Percentiles rank a stretch among this genome's conserved stretches.
Evolutionary conservation across 179 eudicot genomes (phyloP).

Genomic region (Vitellaria paradoxa): DNA sequence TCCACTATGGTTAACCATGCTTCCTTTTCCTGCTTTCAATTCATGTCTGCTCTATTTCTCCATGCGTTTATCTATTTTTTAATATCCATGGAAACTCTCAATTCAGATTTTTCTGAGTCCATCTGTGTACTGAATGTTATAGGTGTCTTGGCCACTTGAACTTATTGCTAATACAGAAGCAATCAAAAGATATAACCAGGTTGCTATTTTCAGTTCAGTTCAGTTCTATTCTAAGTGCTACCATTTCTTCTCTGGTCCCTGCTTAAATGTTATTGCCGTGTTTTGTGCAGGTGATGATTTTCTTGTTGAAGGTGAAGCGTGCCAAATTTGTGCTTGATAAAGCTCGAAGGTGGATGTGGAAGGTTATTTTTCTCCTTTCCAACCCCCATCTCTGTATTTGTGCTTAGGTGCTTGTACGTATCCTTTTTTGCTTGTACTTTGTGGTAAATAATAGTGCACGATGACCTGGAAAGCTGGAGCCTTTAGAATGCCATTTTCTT

Average conservation of each 20-base stretch:
- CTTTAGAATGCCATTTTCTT: not conserved
- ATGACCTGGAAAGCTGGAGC: constrained; percentile 1
- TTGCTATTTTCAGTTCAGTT: constrained; percentile 21
- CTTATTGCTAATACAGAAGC: constrained; percentile 90
- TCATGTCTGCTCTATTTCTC: not conserved
- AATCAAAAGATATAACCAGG: constrained; percentile 93
- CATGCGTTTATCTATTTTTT: constrained; percentile 2
- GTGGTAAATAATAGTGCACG: not conserved
- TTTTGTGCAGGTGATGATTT: constrained; percentile 79
- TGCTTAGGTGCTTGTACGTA: not conserved
- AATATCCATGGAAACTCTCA: not conserved
- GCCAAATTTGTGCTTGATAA: constrained; percentile 97
- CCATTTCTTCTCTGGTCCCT: not conserved
- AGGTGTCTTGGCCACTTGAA: constrained; percentile 99
- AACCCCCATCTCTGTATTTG: not conserved
- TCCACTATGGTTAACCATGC: constrained; percentile 20
- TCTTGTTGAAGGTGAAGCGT: constrained; percentile 86
- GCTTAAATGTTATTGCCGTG: not conserved
- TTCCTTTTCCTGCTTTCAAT: not conserved
- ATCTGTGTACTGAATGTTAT: constrained; percentile 12
- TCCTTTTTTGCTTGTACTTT: not conserved
- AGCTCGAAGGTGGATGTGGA: constrained; percentile 98
- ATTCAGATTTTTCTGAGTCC: constrained; percentile 6
- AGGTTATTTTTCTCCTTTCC: constrained; percentile 42
- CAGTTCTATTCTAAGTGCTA: constrained; percentile 1